These are phyloP conservation scores for Tolypocladium pustulatum DNA, from an alignment of 2,329 filamentous ascomycete genomes.

Conservation along the genomic window DNA sequence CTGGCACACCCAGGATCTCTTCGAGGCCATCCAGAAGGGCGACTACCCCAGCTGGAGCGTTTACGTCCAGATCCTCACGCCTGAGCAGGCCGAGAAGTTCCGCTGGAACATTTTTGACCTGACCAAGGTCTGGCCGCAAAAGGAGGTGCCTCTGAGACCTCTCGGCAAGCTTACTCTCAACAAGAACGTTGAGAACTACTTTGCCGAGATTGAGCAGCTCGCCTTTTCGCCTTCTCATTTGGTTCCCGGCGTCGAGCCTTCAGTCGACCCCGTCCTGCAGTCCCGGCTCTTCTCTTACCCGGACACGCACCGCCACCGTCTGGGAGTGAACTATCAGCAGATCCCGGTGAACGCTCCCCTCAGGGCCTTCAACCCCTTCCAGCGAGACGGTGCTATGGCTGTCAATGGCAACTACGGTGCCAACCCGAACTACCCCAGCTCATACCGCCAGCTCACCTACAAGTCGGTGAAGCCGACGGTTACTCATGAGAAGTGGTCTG, in stretches of 20 bases:
- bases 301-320: constrained; percentile 52
- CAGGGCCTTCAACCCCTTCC: constrained; percentile 54
- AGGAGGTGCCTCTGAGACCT: constrained; percentile 47
- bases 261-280: constrained; percentile 52
- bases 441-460: constrained; percentile 35
- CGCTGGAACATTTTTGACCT: constrained; percentile 57
- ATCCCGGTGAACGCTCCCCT: constrained; percentile 50
- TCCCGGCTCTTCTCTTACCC: constrained; percentile 50
- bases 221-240: constrained; percentile 55
- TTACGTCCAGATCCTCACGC: constrained; percentile 52
- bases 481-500: constrained; percentile 37
- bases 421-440: constrained; percentile 47
- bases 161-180: constrained; percentile 56
- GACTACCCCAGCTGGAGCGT: constrained; percentile 54
- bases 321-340: constrained; percentile 55
- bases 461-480: constrained; percentile 27
- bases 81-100: constrained; percentile 50
- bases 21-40: constrained; percentile 49
- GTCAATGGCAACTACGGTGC: constrained; percentile 54
- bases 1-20: constrained; percentile 52
- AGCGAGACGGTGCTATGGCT: constrained; percentile 63
- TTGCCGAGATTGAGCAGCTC: constrained; percentile 58
- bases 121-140: constrained; percentile 60
- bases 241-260: constrained; percentile 52
- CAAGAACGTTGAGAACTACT: constrained; percentile 56